A percentile compares a stretch with the other conserved stretches of the same genome.
phyloP scores from a whole-genome alignment of 176 grass and related monocot species.

The Oryza longistaminata region DNA sequence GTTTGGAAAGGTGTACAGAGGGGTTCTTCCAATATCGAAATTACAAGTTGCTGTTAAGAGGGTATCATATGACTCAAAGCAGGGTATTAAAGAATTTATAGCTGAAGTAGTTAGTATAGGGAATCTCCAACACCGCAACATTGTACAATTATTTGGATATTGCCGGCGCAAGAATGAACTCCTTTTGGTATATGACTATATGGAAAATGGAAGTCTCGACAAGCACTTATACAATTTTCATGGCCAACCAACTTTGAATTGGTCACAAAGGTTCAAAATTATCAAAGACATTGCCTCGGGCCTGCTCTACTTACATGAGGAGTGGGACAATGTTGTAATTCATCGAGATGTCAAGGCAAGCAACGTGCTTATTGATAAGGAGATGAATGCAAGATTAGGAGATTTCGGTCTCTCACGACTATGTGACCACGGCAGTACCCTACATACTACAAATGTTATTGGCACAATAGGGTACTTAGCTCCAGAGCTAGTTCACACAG shows the following conservation, averaged over 20 bases:
- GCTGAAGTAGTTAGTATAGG: conserved; percentile 12
- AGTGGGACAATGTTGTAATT: conserved; percentile 33
- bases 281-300: not conserved
- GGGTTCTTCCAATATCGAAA: too few species aligned
- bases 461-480: conserved; percentile 35
- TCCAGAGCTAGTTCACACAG: not conserved
- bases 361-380: not conserved
- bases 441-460: not conserved
- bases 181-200: conserved; percentile 35
- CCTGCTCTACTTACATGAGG: conserved; percentile 33
- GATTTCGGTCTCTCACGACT: conserved; percentile 34
- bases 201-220: conserved; percentile 38
- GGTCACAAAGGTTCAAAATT: conserved; percentile 10
- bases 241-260: not conserved
- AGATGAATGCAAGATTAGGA: conserved; percentile 11
- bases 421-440: conserved; percentile 13
- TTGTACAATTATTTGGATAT: conserved; percentile 32
- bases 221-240: not conserved
- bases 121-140: conserved; percentile 13
- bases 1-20: conserved; percentile 1
- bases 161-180: conserved; percentile 31
- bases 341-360: conserved; percentile 2
- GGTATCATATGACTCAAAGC: too few species aligned
- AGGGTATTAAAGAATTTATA: too few species aligned
- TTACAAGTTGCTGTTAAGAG: too few species aligned